phyloP scores from a whole-genome alignment of 345 rosid species.

The Isatis tinctoria region DNA sequence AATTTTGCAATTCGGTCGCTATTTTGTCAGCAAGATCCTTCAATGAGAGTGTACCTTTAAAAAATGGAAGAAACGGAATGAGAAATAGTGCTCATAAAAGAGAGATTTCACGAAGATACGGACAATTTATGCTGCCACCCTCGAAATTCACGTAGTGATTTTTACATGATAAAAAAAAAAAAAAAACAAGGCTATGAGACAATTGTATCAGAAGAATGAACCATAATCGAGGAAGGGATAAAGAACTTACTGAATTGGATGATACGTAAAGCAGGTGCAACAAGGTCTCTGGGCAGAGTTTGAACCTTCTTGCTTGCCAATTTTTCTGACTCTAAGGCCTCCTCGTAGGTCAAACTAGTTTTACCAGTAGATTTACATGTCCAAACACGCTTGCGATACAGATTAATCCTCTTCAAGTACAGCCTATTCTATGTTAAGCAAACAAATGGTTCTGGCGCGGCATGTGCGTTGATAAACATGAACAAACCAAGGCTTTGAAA shows the following conservation, averaged over 20 bases:
- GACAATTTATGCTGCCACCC: background rate
- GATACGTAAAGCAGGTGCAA: conserved; percentile 56
- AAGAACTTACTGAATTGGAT: conserved; percentile 77
- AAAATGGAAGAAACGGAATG: conserved; percentile 18
- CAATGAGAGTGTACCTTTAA: conserved; percentile 74
- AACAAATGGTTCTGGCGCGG: conserved; percentile 3
- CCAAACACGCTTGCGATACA: conserved; percentile 84
- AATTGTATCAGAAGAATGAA: conserved; percentile 9
- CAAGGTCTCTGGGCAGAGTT: conserved; percentile 66
- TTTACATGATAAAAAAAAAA: background rate
- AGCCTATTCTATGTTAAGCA: conserved; percentile 51
- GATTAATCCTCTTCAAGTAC: conserved; percentile 70
- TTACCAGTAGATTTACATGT: conserved; percentile 82
- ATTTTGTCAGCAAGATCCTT: conserved; percentile 79
- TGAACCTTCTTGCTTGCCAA: conserved; percentile 65
- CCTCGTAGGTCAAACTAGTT: conserved; percentile 82
- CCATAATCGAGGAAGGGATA: background rate
- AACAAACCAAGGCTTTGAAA: background rate
- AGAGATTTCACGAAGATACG: background rate
- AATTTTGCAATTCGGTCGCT: conserved; percentile 53
- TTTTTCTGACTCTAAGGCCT: conserved; percentile 93
- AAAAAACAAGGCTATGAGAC: background rate
- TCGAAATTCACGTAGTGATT: background rate
- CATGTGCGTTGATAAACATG: conserved; percentile 22
- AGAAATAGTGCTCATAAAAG: background rate